Base-by-base conservation (phyloP, 202 grass and related monocot species). In the Miscanthus sacchariflorus region DNA sequence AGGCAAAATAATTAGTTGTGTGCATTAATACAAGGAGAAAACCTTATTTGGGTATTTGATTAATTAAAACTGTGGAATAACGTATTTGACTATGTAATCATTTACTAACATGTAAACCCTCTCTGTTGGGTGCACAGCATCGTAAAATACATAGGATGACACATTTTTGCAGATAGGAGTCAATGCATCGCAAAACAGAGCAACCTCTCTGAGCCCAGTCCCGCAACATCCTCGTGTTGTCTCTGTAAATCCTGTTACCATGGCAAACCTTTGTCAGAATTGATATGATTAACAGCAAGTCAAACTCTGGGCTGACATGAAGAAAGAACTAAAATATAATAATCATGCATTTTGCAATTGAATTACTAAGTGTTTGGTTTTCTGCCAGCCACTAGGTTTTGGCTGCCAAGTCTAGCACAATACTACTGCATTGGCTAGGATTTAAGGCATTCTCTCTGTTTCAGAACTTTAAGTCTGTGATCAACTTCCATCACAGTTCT, bases 101-200 rank as follows among this genome's bases (percentile, higher is more conserved):
- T 91, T 94, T 83, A 84, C 56, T 82, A 93, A 85, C 89, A 81
- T 90, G 78, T 95, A 95, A 48, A 93, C 93, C 87, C 67, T 90
- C 50, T 98, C 89, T 76, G 95, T 90, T 35, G 95, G 95, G 82
- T 98, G 95, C 54, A 93, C 83, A 21, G 93, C 91, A 90, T 98
- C 95, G 28, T 87, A 98, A 90, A 98, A 98, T 76, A 92, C 66
- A 80, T 79, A 93, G 12, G 87, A 87, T 38, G 93, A 93, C 15
- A 71, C 86, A 84, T 98, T 92, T 81, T 65, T 89, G 89, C 91
- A 95, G 39, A 56, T 89, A 69, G 80, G 91, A 50, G 77, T 93
- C 27, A 91, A 86, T 50, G 72, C 24, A 73, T 93, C 89, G 85
- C 95, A 98, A 74, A 93, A 74, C 13, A 89, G 83, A 23, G 85